Conservation (phyloP, 371 early-diverging fungal genomes). For the Zancudomyces culisetae region DNA sequence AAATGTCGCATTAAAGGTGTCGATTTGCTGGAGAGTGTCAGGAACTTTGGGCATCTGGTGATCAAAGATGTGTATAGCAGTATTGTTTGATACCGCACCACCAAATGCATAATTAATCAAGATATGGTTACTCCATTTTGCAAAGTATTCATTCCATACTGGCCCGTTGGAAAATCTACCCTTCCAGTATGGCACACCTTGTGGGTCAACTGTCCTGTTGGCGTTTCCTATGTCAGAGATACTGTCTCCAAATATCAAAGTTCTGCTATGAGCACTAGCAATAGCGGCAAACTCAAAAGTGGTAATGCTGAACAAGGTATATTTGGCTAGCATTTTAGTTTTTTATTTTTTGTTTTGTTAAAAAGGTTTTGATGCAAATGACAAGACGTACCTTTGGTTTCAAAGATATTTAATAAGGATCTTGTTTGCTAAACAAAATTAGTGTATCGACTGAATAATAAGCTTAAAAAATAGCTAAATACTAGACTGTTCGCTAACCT, state of each 20-base stretch:
- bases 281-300: no score
- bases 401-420: no score
- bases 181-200: slow-evolving; percentile 7
- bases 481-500: no score
- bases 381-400: no score
- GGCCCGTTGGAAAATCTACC: slow-evolving; percentile 36
- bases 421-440: no score
- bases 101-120: slow-evolving; percentile 29
- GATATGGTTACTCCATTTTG: slow-evolving; percentile 11
- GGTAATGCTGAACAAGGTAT: no score
- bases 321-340: no score
- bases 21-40: slow-evolving; percentile 6
- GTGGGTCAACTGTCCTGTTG: no score
- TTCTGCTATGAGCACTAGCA: neutral
- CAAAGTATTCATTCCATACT: slow-evolving; percentile 31
- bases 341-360: no score
- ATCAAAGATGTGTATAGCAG: neutral
- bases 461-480: no score
- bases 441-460: no score
- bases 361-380: no score
- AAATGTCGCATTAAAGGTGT: slow-evolving; percentile 2
- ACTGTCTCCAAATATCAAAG: slow-evolving; percentile 5
- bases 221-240: slow-evolving; percentile 3
- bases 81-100: slow-evolving; percentile 32
- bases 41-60: slow-evolving; percentile 2